Base-by-base conservation (phyloP, 2,329 filamentous ascomycete species). In the Ophiostoma sp. region DNA sequence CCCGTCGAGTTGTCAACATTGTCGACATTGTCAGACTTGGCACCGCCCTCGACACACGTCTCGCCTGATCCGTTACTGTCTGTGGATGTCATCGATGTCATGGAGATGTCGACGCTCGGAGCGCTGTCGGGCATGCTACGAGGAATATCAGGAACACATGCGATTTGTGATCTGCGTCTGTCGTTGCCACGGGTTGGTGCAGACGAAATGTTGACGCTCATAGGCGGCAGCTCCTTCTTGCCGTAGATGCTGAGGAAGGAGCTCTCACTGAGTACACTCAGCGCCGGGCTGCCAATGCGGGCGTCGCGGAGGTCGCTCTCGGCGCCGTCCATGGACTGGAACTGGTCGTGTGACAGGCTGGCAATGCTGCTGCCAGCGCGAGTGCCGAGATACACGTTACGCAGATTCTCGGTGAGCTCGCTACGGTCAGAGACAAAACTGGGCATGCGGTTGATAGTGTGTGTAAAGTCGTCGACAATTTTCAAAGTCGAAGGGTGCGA, bases 161-260 rank as follows among this genome's bases (percentile, higher is more conserved):
- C 71, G 6, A 70, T 67, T 3, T 70, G 68, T 7, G 68, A 68
- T 65, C 52, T 66, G 15, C 69, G 68, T 11, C 65, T 57, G 4
- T 64, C 5, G 31, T 60, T 35, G 13, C 33, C 10, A 36, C 35
- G 66, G 11, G 65, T 33, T 5, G 65, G 39, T 15, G 39, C 39
- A 5, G 65, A 44, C 20, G 36, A 41, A 2, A 67, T 67, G 65
- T 67, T 67, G 65, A 67, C n/a, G 39, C 65, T 48, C 65, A 67
- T 67, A 3, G 65, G 65, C 65, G 65, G 66, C 4, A 52, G 5
- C 35, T 73, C 68, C 72, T 82, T 83, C 33, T 81, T 77, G 2
- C 87, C 88, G 70, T 90, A 90, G 0, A 90, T 80, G 74, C 88
- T 90, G 31, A 85, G 74, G 74, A 90, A 90, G 0, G 88, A 90